phyloP scores from a whole-genome alignment of 306 rosid genomes.

The Ormosia semicastrata region DNA sequence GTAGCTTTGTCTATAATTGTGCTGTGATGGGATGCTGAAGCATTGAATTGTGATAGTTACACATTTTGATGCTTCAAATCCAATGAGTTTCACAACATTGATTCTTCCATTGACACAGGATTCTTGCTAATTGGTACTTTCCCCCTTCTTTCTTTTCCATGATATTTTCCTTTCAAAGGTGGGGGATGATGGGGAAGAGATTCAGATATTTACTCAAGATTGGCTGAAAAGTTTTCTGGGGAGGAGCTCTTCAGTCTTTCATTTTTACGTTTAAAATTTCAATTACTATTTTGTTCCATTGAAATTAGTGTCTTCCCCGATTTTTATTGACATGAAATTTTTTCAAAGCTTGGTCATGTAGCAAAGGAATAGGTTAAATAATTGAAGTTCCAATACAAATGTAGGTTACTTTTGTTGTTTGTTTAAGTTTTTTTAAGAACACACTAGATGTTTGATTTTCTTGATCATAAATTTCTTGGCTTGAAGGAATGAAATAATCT shows the following conservation, averaged over 20 bases:
- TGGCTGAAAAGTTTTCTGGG: constrained; percentile 53
- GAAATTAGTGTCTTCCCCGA: constrained; percentile 53
- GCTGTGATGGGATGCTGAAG: constrained; percentile 98
- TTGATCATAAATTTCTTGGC: constrained; percentile 37
- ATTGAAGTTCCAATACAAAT: constrained; percentile 60
- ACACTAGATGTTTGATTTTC: constrained; percentile 48
- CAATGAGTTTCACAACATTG: constrained; percentile 41
- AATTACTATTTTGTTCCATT: constrained; percentile 42
- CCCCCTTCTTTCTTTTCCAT: constrained; percentile 29
- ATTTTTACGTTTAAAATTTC: constrained; percentile 34
- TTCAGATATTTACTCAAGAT: constrained; percentile 57
- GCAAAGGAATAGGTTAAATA: constrained; percentile 72
- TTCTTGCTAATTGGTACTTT: constrained; percentile 77
- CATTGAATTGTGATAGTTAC: constrained; percentile 12
- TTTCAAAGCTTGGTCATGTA: constrained; percentile 58
- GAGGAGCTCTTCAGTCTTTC: constrained; percentile 39
- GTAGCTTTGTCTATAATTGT: constrained; percentile 90
- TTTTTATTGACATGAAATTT: constrained; percentile 57
- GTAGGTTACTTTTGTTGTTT: constrained; percentile 50
- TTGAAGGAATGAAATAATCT: constrained; percentile 48
- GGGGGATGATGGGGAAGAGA: constrained; percentile 48
- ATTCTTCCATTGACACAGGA: constrained; percentile 45
- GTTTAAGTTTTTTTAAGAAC: constrained; percentile 46
- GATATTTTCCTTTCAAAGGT: constrained; percentile 37
- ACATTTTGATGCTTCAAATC: constrained; percentile 33